These are phyloP conservation scores for Kondoa subrosea DNA, from an alignment of 768 basidiomycete genomes.

Conservation along the genomic window DNA sequence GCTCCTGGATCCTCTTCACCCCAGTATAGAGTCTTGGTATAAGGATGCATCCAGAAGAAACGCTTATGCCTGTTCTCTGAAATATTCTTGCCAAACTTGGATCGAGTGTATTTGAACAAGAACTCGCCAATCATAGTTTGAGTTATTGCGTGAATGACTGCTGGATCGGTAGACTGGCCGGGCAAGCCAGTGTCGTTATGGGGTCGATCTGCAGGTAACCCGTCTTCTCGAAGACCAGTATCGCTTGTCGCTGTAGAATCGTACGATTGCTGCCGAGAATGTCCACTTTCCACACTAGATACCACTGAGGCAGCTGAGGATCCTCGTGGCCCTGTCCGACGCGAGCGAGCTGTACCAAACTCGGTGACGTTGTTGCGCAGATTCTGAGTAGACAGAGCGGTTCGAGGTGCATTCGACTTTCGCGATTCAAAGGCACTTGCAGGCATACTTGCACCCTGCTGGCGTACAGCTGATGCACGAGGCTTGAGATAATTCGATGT, in stretches of 20 bases:
- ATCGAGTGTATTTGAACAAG: slow-evolving; percentile 89
- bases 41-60: slow-evolving; percentile 99
- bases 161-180: slow-evolving; percentile 54
- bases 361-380: slow-evolving; percentile 2
- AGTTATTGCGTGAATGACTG: slow-evolving; percentile 86
- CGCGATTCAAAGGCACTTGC: not conserved
- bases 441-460: slow-evolving; percentile 6
- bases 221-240: not conserved
- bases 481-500: slow-evolving; percentile 7
- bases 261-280: slow-evolving; percentile 2
- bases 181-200: not conserved
- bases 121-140: slow-evolving; percentile 99
- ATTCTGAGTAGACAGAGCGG: slow-evolving; percentile 13
- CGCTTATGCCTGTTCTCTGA: slow-evolving; percentile 77
- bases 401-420: slow-evolving; percentile 15
- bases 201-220: not conserved
- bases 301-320: not conserved
- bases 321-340: not conserved
- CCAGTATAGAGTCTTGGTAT: slow-evolving; percentile 96
- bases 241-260: not conserved
- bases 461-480: slow-evolving; percentile 10
- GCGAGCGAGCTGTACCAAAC: not conserved
- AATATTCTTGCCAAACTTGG: slow-evolving; percentile 72
- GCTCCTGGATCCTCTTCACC: slow-evolving; percentile 75
- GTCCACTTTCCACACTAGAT: not conserved